Evolutionary conservation across 108 stramenopile genomes (phyloP), one percentile per base, ranked within the genome.

Genomic region (Skeletonema potamos): DNA sequence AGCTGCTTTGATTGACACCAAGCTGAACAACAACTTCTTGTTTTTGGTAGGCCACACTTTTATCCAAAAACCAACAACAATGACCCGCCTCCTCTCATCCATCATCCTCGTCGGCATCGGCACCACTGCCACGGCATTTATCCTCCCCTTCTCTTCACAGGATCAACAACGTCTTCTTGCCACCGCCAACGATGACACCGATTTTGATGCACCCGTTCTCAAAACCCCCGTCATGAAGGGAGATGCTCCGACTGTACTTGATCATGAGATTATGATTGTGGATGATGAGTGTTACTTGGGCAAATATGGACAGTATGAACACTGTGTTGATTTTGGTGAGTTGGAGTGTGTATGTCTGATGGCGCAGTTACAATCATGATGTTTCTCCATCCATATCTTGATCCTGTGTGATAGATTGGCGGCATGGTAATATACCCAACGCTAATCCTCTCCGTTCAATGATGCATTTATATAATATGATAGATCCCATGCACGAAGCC

Each of bases 261-360:
- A 51, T 51, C 48, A 63, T 39, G 30, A 68, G 44, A 70, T 68
- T 54, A 0, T 34, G 10, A 4, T 68, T 11, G 67, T 55, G 22
- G 55, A 68, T 26, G 67, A 68, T 39, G 67, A 68, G 22, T 68
- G 67, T 28, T 68, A 68, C 18, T 57, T 68, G 55, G 67, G 67
- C 15, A 68, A 57, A 18, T 68, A 68, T 39, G 67, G 67, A 4
- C 67, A 68, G 48, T 33, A 56, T 18, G 29, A 12, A 0, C 55
- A 68, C 4, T 68, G 54, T 30, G 67, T 68, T 36, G 67, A 68
- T 32, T 68, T 68, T 39, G 67, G 67, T 68, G 32, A 68, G 58
- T 59, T 48, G 3, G 58, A 3, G 9, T 10, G 18, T 7, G 6
- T 57, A 3, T 6, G 17, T 57, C 33, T 29, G 6, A n/a, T 27